Percentiles rank a stretch among this genome's conserved stretches.
phyloP scores from a whole-genome alignment of 2,329 filamentous ascomycete species.

The Coniella lustricola region DNA sequence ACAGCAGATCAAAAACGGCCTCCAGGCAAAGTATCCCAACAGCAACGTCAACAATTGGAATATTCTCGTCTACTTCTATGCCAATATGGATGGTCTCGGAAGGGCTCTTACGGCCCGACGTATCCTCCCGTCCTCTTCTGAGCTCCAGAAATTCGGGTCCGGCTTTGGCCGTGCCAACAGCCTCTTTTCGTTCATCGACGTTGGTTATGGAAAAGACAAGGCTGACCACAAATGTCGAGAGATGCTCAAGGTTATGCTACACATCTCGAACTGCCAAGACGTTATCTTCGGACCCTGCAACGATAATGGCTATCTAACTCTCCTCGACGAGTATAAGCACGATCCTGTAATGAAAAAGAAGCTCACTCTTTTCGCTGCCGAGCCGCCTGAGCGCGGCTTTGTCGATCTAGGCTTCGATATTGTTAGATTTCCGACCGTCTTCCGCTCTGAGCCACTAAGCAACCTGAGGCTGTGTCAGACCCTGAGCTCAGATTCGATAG shows the following conservation, averaged over 20 bases:
- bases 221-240: slow-evolving; percentile 30
- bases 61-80: slow-evolving; percentile 27
- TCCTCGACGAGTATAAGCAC: slow-evolving; percentile 26
- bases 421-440: slow-evolving; percentile 23
- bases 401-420: slow-evolving; percentile 23
- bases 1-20: slow-evolving; percentile 20
- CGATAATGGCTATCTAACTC: slow-evolving; percentile 29
- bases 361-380: slow-evolving; percentile 27
- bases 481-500: background rate
- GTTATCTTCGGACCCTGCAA: slow-evolving; percentile 28
- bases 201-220: slow-evolving; percentile 28
- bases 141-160: slow-evolving; percentile 26
- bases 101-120: slow-evolving; percentile 23
- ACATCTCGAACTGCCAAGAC: slow-evolving; percentile 25
- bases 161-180: slow-evolving; percentile 27
- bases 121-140: slow-evolving; percentile 19
- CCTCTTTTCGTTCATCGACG: slow-evolving; percentile 29
- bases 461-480: background rate
- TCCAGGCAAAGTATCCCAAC: slow-evolving; percentile 21
- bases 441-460: slow-evolving; percentile 24
- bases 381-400: slow-evolving; percentile 26
- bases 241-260: slow-evolving; percentile 28
- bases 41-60: slow-evolving; percentile 25
- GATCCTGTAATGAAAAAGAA: slow-evolving; percentile 21
- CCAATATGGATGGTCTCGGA: slow-evolving; percentile 27